A percentile compares a stretch with the other conserved stretches of the same genome.
Conservation (phyloP, 2,329 filamentous ascomycete genomes). For the Dendryphion nanum region DNA sequence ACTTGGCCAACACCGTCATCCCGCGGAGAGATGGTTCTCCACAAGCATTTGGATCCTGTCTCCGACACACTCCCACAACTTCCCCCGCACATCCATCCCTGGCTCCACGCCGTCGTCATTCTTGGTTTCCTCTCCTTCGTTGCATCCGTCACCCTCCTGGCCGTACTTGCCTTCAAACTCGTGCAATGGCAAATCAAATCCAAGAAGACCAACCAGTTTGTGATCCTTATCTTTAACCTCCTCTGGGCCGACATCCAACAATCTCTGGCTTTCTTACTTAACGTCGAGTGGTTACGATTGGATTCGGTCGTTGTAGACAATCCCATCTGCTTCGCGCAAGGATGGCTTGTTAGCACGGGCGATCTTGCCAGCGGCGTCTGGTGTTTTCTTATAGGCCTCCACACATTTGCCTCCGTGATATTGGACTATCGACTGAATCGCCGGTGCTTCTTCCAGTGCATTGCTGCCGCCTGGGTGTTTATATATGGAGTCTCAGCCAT, state of each 20-base stretch:
- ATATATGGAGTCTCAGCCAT: slow-evolving; percentile 58
- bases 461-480: slow-evolving; percentile 58
- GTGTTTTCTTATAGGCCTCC: slow-evolving; percentile 63
- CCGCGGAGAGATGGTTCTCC: slow-evolving; percentile 16
- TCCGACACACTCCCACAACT: slow-evolving; percentile 32
- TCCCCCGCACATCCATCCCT: slow-evolving; percentile 35
- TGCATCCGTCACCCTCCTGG: slow-evolving; percentile 43
- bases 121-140: slow-evolving; percentile 50
- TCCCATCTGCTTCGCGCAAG: slow-evolving; percentile 61
- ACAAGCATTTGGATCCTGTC: slow-evolving; percentile 20
- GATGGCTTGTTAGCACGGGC: slow-evolving; percentile 67
- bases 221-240: slow-evolving; percentile 68
- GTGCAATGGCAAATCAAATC: slow-evolving; percentile 38
- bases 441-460: slow-evolving; percentile 48
- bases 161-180: slow-evolving; percentile 49
- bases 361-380: slow-evolving; percentile 67
- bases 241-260: slow-evolving; percentile 68
- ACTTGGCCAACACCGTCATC: slow-evolving; percentile 2
- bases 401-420: slow-evolving; percentile 65
- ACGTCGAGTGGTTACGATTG: slow-evolving; percentile 56
- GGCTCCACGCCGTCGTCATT: slow-evolving; percentile 47
- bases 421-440: slow-evolving; percentile 54
- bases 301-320: slow-evolving; percentile 56
- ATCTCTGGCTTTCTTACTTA: slow-evolving; percentile 62
- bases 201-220: slow-evolving; percentile 59